Evolutionary conservation across 495 filamentous ascomycete species (phyloP).

Genomic region (Cercophora samala): DNA sequence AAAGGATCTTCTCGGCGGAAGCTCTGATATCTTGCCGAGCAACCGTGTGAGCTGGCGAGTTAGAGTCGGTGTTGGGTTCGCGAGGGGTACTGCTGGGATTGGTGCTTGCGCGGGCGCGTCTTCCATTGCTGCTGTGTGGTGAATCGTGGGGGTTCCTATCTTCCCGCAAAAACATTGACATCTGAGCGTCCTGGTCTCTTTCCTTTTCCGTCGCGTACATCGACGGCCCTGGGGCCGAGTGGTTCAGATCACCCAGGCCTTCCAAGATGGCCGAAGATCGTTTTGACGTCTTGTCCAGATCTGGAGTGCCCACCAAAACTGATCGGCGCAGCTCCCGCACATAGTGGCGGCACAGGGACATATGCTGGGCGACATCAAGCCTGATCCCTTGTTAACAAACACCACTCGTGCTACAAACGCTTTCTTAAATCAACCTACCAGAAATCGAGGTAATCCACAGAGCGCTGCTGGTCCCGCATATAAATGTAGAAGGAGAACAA

Average conservation of each 20-base stretch:
- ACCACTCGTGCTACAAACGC: background rate
- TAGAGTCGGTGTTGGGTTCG: conserved; percentile 59
- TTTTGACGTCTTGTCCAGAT: conserved; percentile 80
- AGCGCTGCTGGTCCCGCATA: conserved; percentile 97
- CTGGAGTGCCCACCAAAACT: conserved; percentile 87
- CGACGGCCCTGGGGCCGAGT: conserved; percentile 51
- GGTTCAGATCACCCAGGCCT: conserved; percentile 61
- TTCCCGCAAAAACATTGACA: conserved; percentile 86
- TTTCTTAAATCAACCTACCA: conserved; percentile 58
- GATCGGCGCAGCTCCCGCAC: conserved; percentile 92
- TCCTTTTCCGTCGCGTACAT: conserved; percentile 56
- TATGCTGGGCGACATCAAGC: conserved; percentile 99
- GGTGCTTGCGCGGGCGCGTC: conserved; percentile 65
- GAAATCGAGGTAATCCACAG: conserved; percentile 97
- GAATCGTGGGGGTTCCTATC: conserved; percentile 62
- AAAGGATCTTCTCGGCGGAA: conserved; percentile 95
- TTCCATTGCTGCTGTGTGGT: conserved; percentile 64
- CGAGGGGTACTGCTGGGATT: conserved; percentile 48
- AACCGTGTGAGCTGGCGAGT: conserved; percentile 81
- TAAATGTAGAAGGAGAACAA: conserved; percentile 99
- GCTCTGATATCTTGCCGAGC: conserved; percentile 81
- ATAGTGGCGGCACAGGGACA: conserved; percentile 96
- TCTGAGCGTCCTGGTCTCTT: conserved; percentile 70
- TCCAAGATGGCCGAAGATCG: conserved; percentile 79
- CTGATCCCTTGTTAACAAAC: conserved; percentile 46